These are phyloP conservation scores for Limnanthes douglasii DNA, from an alignment of 345 rosid genomes.

Conservation along the genomic window DNA sequence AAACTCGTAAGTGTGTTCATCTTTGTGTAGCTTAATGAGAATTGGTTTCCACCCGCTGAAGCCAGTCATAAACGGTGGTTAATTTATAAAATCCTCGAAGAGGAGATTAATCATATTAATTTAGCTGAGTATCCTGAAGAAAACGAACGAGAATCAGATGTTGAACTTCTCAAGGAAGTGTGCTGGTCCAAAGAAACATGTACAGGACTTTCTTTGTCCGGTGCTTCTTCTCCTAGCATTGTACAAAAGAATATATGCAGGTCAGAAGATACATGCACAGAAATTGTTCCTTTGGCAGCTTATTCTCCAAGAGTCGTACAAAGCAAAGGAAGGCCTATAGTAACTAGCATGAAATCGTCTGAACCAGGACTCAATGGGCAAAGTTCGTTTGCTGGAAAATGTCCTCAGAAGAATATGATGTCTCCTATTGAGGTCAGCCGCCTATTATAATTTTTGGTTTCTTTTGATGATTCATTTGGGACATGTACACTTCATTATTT, in stretches of 20 bases:
- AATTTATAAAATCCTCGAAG: constrained; percentile 44
- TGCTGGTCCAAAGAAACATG: too few relatives aligned
- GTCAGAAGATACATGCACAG: constrained; percentile 17
- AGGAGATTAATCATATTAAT: constrained; percentile 14
- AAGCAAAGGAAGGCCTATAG: constrained; percentile 14
- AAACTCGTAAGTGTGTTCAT: neutral
- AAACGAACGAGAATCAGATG: constrained; percentile 21
- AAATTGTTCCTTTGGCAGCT: constrained; percentile 16
- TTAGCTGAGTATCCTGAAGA: constrained; percentile 16
- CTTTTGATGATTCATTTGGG: too few relatives aligned
- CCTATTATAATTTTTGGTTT: too few relatives aligned
- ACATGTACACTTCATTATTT: too few relatives aligned
- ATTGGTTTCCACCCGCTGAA: constrained; percentile 82
- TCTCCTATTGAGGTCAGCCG: constrained; percentile 44
- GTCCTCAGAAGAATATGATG: constrained; percentile 13
- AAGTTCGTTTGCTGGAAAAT: constrained; percentile 9
- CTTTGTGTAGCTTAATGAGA: constrained; percentile 42
- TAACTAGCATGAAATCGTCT: constrained; percentile 22
- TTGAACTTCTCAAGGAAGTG: too few relatives aligned
- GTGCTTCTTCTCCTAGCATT: too few relatives aligned
- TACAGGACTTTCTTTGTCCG: too few relatives aligned
- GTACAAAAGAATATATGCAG: constrained; percentile 19
- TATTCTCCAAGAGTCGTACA: constrained; percentile 15
- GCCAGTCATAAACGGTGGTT: constrained; percentile 75
- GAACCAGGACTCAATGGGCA: constrained; percentile 23